phyloP scores from a whole-genome alignment of 2,329 filamentous ascomycete genomes.

The Ophiostoma angusticollis region DNA sequence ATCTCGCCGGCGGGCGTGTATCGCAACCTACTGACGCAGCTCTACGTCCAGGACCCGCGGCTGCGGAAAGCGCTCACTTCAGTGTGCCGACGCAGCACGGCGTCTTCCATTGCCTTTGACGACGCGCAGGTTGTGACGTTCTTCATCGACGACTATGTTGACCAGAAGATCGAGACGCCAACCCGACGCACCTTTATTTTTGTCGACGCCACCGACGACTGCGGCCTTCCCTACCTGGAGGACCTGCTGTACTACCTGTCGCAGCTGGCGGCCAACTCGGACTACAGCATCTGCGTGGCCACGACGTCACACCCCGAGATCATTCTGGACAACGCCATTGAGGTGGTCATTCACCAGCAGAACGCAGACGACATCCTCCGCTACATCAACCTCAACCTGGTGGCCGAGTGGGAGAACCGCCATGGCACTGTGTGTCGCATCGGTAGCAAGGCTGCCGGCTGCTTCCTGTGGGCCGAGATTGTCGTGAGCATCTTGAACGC shows the following conservation, averaged over 20 bases:
- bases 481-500: constrained; percentile 25
- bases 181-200: constrained; percentile 21
- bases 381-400: constrained; percentile 21
- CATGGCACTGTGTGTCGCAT: constrained; percentile 18
- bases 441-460: constrained; percentile 18
- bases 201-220: constrained; percentile 20
- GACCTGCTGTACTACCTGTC: constrained; percentile 19
- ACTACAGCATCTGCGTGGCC: constrained; percentile 22
- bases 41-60: constrained; percentile 19
- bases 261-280: constrained; percentile 20
- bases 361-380: constrained; percentile 22
- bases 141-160: constrained; percentile 21
- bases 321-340: constrained; percentile 15
- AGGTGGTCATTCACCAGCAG: constrained; percentile 19
- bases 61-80: constrained; percentile 17
- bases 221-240: constrained; percentile 15
- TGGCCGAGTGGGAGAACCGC: constrained; percentile 22
- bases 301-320: constrained; percentile 16
- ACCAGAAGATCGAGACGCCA: constrained; percentile 16
- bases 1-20: constrained; percentile 16
- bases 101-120: constrained; percentile 12
- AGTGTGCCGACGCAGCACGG: not conserved
- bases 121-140: constrained; percentile 20
- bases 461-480: constrained; percentile 25
- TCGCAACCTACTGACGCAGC: constrained; percentile 19